phyloP scores from a whole-genome alignment of 208 protist genomes.

The Trypanosoma rangeli region DNA sequence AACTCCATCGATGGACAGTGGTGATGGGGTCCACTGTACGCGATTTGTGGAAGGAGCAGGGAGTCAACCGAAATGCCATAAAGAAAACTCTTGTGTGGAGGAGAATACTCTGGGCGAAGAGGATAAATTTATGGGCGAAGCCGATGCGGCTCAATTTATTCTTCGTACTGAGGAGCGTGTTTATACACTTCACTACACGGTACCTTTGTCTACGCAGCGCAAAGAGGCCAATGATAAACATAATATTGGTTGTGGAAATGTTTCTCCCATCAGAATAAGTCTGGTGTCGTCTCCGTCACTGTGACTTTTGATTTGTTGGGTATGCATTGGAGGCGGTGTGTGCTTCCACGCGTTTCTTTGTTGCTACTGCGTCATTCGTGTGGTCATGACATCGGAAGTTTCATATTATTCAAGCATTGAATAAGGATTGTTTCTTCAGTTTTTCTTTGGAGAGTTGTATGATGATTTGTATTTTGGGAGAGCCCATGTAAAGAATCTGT shows the following conservation, averaged over 20 bases:
- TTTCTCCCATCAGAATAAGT: background rate
- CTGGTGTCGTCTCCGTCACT: background rate
- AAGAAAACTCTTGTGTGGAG: background rate
- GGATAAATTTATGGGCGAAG: too few relatives aligned
- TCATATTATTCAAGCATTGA: background rate
- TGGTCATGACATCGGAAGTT: background rate
- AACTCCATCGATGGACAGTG: background rate
- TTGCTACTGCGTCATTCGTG: background rate
- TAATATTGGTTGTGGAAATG: background rate
- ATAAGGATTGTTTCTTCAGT: background rate
- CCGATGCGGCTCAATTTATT: background rate
- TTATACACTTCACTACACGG: background rate
- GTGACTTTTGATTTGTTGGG: constrained; percentile 6
- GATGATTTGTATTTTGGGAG: background rate
- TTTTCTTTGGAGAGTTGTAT: background rate
- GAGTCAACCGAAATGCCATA: background rate
- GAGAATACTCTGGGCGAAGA: background rate
- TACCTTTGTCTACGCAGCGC: background rate
- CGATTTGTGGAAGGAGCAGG: background rate
- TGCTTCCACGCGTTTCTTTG: background rate
- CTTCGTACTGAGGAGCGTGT: background rate
- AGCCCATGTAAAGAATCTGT: too few relatives aligned
- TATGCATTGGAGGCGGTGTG: background rate
- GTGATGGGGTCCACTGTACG: background rate
- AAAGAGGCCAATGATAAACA: background rate